These are phyloP conservation scores for Aspergillus clavatus DNA, from an alignment of 2,329 filamentous ascomycete species.

Conservation along the genomic window DNA sequence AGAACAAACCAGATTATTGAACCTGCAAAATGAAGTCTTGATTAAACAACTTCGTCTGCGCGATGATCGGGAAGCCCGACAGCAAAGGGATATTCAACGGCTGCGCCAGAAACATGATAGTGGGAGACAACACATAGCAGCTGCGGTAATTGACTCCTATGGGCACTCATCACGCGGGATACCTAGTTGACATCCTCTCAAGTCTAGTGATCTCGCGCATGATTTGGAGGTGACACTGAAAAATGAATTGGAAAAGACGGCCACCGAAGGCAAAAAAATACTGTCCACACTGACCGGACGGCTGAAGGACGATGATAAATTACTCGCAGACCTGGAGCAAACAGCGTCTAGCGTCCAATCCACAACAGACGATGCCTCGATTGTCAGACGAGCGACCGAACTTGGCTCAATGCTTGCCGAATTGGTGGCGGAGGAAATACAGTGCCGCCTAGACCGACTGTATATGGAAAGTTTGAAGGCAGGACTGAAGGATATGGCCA, in stretches of 20 bases:
- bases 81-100: slow-evolving; percentile 24
- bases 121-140: slow-evolving; percentile 30
- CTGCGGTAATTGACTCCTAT: slow-evolving; percentile 25
- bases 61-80: slow-evolving; percentile 19
- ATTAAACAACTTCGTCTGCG: slow-evolving; percentile 22
- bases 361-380: slow-evolving; percentile 25
- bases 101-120: slow-evolving; percentile 33
- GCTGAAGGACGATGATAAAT: slow-evolving; percentile 36
- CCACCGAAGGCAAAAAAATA: slow-evolving; percentile 30
- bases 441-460: slow-evolving; percentile 37
- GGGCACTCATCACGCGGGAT: neutral
- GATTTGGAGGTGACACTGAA: slow-evolving; percentile 30
- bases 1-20: slow-evolving; percentile 31
- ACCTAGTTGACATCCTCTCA: slow-evolving; percentile 10
- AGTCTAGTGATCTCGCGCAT: slow-evolving; percentile 34
- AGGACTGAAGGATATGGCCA: neutral
- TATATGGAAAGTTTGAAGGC: slow-evolving; percentile 31
- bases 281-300: slow-evolving; percentile 29
- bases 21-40: slow-evolving; percentile 28
- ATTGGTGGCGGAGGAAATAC: slow-evolving; percentile 35
- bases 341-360: slow-evolving; percentile 25
- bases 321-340: slow-evolving; percentile 28
- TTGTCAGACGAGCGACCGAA: slow-evolving; percentile 24
- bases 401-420: slow-evolving; percentile 28
- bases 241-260: slow-evolving; percentile 27